Evolutionary conservation across 257 asterid species (phyloP), one percentile per base, ranked within the genome.

Genomic region (Nyctanthes arbortristis): DNA sequence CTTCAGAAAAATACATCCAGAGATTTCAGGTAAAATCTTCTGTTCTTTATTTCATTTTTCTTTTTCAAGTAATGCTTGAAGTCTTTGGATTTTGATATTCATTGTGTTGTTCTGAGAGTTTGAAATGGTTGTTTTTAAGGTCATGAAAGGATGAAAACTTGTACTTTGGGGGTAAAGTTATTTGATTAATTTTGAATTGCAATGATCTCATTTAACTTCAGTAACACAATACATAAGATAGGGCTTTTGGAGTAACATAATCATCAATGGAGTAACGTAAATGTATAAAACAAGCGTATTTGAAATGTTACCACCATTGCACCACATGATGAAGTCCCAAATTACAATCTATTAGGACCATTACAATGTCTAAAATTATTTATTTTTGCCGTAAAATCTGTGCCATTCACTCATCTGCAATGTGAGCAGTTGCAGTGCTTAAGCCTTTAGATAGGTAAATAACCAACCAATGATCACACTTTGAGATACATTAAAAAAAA

Each of bases 401-500:
- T 3, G 16, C 16, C 52, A 40, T 40, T 40, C 52, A 40, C 52
- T 40, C 52, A 14, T 6, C 4, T 40, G 22, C 52, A 43, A 43
- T 20, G 9, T 58, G 47, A 43, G 24, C 24, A 6, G n/a, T 43
- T 43, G 22, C 54, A 43, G 24, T 43, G 43, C 71, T 33, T 18
- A 56, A 4, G 28, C 45, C 27, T 67, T 69, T 27, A 66, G 63
- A 67, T 74, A 80, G 1, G 75, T 63, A n/a, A n/a, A n/a, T n/a
- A n/a, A n/a, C n/a, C n/a, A n/a, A n/a, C n/a, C n/a, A n/a, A 62
- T 72, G 81, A 2, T 58, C 62, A 83, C 90, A 61, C 78, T 70
- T 62, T 84, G 87, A 81, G 73, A 84, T 18, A 82, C 76, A n/a
- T 82, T 79, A 66, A 87, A n/a, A n/a, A n/a, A n/a, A n/a, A n/a